phyloP scores from a whole-genome alignment of 148 eudicot species.

The Vaccinium vitisidaea region DNA sequence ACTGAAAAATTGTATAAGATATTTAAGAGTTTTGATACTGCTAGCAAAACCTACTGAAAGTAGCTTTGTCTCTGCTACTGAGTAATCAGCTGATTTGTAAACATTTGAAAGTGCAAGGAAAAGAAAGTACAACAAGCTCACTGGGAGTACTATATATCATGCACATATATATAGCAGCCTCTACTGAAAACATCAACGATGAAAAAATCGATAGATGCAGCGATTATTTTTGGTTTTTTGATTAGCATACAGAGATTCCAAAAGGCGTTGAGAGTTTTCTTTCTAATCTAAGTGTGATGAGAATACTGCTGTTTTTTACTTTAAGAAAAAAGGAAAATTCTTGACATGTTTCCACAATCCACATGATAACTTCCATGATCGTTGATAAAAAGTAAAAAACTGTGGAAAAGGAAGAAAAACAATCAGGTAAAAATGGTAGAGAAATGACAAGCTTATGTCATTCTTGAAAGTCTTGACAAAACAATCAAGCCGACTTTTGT shows the following conservation, averaged over 20 bases:
- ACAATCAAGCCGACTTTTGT: conserved; percentile 86
- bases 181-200: too few relatives aligned
- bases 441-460: conserved; percentile 55
- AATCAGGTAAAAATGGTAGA: conserved; percentile 9
- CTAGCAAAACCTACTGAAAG: too few relatives aligned
- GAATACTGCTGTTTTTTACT: background rate
- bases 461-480: conserved; percentile 84
- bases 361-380: conserved; percentile 3
- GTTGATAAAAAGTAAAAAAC: background rate
- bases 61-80: too few relatives aligned
- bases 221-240: background rate
- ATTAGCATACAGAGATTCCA: background rate
- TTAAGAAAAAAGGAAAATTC: background rate
- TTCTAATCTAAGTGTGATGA: background rate
- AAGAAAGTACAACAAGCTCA: too few relatives aligned
- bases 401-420: background rate
- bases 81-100: too few relatives aligned
- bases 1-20: too few relatives aligned
- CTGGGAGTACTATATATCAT: too few relatives aligned
- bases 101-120: too few relatives aligned
- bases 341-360: background rate
- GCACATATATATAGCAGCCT: too few relatives aligned
- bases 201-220: too few relatives aligned
- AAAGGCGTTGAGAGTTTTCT: background rate
- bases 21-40: too few relatives aligned